phyloP scores from a whole-genome alignment of 2,329 filamentous ascomycete species.

The Pseudogymnoascus sp. region DNA sequence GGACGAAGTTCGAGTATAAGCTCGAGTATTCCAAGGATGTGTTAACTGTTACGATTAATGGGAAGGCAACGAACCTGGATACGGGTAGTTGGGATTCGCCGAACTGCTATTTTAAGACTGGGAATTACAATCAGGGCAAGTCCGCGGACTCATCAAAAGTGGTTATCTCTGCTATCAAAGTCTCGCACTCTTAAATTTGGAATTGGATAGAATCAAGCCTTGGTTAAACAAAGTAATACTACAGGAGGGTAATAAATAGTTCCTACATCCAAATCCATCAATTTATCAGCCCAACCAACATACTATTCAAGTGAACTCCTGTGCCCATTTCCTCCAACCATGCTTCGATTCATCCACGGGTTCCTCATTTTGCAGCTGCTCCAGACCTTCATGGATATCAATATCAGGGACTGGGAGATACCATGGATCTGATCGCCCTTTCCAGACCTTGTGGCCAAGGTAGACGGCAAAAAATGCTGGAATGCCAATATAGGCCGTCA shows the following conservation, averaged over 20 bases:
- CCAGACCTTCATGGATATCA: constrained; percentile 33
- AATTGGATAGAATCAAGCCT: no score
- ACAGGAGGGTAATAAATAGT: no score
- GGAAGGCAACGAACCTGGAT: constrained; percentile 11
- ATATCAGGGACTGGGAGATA: constrained; percentile 39
- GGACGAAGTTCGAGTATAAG: constrained; percentile 25
- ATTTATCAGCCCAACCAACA: no score
- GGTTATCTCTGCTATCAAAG: background rate
- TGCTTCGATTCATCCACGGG: no score
- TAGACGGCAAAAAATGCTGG: constrained; percentile 55
- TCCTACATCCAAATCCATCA: no score
- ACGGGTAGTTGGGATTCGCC: constrained; percentile 5
- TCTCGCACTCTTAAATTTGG: background rate
- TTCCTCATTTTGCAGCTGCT: no score
- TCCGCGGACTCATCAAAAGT: constrained; percentile 7
- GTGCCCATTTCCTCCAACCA: no score
- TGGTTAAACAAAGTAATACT: no score
- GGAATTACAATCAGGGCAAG: constrained; percentile 10
- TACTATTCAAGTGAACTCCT: no score
- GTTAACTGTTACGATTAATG: constrained; percentile 20
- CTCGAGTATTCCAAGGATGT: constrained; percentile 23
- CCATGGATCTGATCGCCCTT: constrained; percentile 31
- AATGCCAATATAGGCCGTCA: constrained; percentile 56
- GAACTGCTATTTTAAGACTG: constrained; percentile 4
- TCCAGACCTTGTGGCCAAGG: constrained; percentile 47